These are phyloP conservation scores for Buxus sempervirens DNA, from an alignment of 164 flowering plant genomes.

Conservation along the genomic window DNA sequence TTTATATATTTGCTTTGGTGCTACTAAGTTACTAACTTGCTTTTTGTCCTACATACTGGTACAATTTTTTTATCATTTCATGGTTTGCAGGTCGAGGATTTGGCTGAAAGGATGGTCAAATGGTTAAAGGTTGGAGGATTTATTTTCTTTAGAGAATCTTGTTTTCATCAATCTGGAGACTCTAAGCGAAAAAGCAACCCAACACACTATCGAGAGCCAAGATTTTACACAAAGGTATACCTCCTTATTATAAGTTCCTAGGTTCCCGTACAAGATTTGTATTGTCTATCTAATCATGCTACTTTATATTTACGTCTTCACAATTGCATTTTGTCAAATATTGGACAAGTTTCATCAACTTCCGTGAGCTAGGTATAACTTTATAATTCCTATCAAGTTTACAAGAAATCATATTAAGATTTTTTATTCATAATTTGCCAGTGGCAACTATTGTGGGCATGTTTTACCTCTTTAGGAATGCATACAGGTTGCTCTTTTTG, in stretches of 20 bases:
- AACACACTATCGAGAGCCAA: conserved; percentile 90
- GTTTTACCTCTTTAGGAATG: not conserved
- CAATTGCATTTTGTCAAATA: not conserved
- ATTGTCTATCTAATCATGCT: not conserved
- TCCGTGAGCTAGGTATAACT: not conserved
- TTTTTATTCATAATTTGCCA: no score
- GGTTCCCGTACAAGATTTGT: not conserved
- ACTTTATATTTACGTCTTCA: not conserved
- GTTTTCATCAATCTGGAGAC: conserved; percentile 94
- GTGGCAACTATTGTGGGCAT: no score
- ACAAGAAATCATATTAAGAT: no score
- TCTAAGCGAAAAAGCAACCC: conserved; percentile 72
- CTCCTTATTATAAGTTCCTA: not conserved
- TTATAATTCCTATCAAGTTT: not conserved
- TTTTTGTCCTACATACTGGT: not conserved
- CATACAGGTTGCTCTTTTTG: not conserved
- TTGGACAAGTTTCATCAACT: not conserved
- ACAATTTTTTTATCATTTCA: conserved; percentile 4
- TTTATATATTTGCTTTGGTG: no score
- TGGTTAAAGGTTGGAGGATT: conserved; percentile 93
- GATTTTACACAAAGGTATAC: conserved; percentile 85
- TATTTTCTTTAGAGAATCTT: conserved; percentile 92
- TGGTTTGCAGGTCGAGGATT: conserved; percentile 56
- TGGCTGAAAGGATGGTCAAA: conserved; percentile 69
- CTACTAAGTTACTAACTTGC: not conserved